A percentile compares a stretch with the other conserved stretches of the same genome.
phyloP scores from a whole-genome alignment of 495 filamentous ascomycete genomes.

The Podospora australis region DNA sequence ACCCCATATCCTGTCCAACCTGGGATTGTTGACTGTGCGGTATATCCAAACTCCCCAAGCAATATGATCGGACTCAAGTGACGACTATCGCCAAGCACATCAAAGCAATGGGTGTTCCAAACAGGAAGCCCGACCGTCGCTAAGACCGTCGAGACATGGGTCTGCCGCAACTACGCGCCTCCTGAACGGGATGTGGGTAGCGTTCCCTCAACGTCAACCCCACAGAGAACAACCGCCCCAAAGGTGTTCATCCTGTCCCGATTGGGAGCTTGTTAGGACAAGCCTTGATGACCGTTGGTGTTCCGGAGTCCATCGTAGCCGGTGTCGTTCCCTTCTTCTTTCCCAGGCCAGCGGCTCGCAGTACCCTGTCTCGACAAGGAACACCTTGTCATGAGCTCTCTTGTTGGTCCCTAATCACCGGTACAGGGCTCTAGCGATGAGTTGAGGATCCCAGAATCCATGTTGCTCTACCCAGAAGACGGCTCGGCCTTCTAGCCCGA shows the following conservation, averaged over 20 bases:
- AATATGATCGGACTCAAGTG: not conserved
- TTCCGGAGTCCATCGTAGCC: constrained; percentile 26
- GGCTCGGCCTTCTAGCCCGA: constrained; percentile 13
- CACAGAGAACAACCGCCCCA: constrained; percentile 1
- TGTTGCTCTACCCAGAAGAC: constrained; percentile 23
- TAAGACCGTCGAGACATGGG: constrained; percentile 7
- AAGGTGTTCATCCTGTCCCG: constrained; percentile 14
- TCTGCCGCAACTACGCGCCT: not conserved
- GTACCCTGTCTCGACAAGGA: not conserved
- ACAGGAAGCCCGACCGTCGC: not conserved
- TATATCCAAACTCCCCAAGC: too few species aligned
- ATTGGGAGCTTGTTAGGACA: too few species aligned
- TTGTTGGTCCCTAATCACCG: constrained; percentile 16
- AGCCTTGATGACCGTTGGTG: too few species aligned
- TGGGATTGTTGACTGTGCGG: too few species aligned
- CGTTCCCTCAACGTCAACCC: not conserved
- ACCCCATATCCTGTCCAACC: too few species aligned
- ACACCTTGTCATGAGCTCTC: constrained; percentile 6
- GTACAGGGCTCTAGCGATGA: constrained; percentile 13
- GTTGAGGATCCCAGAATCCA: constrained; percentile 14
- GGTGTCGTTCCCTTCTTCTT: constrained; percentile 9
- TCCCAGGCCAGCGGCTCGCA: constrained; percentile 18
- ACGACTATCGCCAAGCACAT: not conserved
- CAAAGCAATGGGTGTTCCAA: constrained; percentile 7
- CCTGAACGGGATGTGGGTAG: not conserved